phyloP scores from a whole-genome alignment of 2,329 filamentous ascomycete species.

The Coleophoma eucalyptorum region DNA sequence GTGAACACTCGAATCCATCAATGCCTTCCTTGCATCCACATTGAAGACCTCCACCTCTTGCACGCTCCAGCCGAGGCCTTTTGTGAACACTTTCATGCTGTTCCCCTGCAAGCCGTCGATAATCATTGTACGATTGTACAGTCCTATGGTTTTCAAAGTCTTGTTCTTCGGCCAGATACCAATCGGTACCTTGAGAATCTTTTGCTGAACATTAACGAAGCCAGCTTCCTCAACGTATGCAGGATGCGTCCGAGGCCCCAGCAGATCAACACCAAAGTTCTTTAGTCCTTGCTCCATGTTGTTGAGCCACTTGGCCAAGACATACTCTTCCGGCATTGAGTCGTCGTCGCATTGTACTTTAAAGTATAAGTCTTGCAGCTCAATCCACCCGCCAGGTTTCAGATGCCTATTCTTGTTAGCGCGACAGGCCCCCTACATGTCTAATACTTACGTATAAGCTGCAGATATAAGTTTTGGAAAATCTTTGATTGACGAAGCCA shows the following conservation, averaged over 20 bases:
- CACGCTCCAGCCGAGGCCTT: not conserved
- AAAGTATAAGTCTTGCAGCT: constrained; percentile 5
- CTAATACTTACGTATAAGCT: constrained; percentile 3
- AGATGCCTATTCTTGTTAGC: not conserved
- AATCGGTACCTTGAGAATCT: constrained; percentile 48
- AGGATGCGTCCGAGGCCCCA: not conserved
- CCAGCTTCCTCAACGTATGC: constrained; percentile 5
- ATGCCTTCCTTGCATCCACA: not conserved
- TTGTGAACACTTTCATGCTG: not conserved
- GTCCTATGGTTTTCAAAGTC: constrained; percentile 18
- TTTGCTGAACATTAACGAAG: constrained; percentile 27
- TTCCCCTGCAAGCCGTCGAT: constrained; percentile 4
- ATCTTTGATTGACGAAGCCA: constrained; percentile 5
- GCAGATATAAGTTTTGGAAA: constrained; percentile 6
- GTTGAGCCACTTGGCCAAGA: not conserved
- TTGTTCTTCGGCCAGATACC: constrained; percentile 47
- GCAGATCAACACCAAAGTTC: constrained; percentile 7
- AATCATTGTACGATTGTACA: constrained; percentile 8
- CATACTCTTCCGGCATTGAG: constrained; percentile 5
- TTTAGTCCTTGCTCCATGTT: constrained; percentile 4
- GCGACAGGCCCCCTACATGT: not conserved
- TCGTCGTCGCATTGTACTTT: constrained; percentile 5
- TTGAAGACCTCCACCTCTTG: not conserved
- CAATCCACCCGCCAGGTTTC: constrained; percentile 9
- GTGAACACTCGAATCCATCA: not conserved